Conservation (phyloP, 306 rosid genomes). For the Fragaria ananassa region DNA sequence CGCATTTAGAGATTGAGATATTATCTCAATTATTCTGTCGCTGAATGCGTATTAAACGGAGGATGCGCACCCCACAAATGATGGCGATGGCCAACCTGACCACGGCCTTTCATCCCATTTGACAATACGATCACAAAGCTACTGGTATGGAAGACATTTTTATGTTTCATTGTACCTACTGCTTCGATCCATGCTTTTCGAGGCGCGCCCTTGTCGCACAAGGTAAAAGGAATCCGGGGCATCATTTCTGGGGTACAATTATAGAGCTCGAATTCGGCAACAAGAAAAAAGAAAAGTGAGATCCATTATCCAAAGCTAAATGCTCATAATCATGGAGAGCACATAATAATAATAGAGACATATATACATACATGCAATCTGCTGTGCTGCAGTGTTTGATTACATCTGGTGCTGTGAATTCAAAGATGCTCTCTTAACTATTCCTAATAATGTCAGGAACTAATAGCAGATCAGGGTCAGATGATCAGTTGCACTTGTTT, state of each 20-base stretch:
- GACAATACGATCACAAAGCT: background rate
- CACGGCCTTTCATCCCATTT: background rate
- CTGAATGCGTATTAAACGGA: background rate
- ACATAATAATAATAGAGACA: conserved; percentile 18
- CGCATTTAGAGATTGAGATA: background rate
- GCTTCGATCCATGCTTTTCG: conserved; percentile 23
- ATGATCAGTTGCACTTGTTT: background rate
- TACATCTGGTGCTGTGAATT: conserved; percentile 19
- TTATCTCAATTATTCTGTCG: background rate
- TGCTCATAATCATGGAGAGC: conserved; percentile 10
- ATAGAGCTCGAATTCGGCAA: conserved; percentile 26
- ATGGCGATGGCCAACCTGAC: background rate
- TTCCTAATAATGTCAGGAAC: background rate
- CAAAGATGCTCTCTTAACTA: conserved; percentile 12
- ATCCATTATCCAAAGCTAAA: conserved; percentile 10
- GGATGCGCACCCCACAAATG: background rate
- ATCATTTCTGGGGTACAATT: conserved; percentile 30
- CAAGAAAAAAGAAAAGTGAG: conserved; percentile 21
- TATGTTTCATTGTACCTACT: conserved; percentile 4
- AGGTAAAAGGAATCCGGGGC: background rate
- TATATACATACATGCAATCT: background rate
- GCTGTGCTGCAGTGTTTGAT: conserved; percentile 12
- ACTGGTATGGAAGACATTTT: background rate
- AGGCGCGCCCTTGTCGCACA: conserved; percentile 39
- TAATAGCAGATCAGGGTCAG: background rate